Evolutionary conservation across 2,329 filamentous ascomycete species (phyloP), one percentile per base, ranked within the genome.

Genomic region (Scedosporium aurantiacum): DNA sequence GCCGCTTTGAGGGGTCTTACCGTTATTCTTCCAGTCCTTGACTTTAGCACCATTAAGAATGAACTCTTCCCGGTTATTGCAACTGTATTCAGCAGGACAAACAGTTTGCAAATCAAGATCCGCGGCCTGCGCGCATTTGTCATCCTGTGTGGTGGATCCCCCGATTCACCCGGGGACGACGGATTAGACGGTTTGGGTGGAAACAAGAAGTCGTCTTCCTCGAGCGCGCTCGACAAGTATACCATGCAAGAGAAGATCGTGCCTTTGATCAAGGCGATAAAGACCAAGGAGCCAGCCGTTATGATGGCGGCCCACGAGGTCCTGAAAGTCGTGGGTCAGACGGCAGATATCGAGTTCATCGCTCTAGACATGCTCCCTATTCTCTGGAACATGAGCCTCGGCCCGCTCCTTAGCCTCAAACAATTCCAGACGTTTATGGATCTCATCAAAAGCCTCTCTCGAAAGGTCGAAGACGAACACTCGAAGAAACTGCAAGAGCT

Each of bases 211-310:
- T 86, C 87, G 69, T 76, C 81, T 2, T 82, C 82, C 3, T 55
- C 58, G 2, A 88, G 83, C 1, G 88, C 88, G 2, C 78, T 99
- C 28, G 94, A 99, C 76, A 97, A 97, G 72, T 97, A 94, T 70
- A 97, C 94, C 0, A 93, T 99, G 76, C 94, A 99, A 72, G 94
- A 99, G 71, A 97, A 97, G 76, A 89, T 99, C 40, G 83, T 97
- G 0, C 94, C 94, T 0, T 76, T 97, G 4, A 80, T 99, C 63
- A 91, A 90, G 69, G 91, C 81, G 1, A 97, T 99, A 76, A 97
- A 96, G 74, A 99, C 94, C 0, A 97, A 96, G 71, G 94, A 99
- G 72, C 94, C 94, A 0, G 92, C 91, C 6, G 94, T 99, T 8
- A 97, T 97, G 90, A 89, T 97, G 79, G 92, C 93, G 5, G 88